Evolutionary conservation across 139 green algal species (phyloP).

Genomic region (Chlorella sp.): DNA sequence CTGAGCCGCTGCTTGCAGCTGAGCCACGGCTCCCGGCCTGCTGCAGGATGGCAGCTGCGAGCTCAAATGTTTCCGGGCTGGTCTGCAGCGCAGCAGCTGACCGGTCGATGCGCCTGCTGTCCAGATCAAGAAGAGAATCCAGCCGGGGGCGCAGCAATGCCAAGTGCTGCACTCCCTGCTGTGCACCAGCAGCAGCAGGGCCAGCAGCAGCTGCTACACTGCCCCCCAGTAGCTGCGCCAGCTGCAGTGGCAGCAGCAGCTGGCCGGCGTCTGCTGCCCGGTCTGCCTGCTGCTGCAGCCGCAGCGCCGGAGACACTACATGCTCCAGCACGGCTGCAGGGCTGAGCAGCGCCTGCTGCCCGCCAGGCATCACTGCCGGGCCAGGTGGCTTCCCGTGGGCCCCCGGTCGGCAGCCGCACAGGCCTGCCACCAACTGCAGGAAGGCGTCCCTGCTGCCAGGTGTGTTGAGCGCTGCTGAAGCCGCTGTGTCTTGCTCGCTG

Average conservation of each 20-base stretch:
- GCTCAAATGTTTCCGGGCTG: background rate
- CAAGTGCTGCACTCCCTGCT: background rate
- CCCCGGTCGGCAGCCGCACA: background rate
- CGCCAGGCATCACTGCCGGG: background rate
- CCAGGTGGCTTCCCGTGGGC: too few relatives aligned
- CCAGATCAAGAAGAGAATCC: background rate
- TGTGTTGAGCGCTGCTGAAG: background rate
- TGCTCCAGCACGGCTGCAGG: background rate
- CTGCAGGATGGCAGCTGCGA: background rate
- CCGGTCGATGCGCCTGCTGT: background rate
- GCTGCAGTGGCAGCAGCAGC: conserved; percentile 20
- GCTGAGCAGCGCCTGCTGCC: background rate
- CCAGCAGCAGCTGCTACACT: background rate
- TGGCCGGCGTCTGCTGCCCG: background rate
- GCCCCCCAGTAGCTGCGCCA: conserved; percentile 6
- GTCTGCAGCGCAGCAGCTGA: background rate
- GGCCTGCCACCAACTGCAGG: background rate
- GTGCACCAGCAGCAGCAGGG: background rate
- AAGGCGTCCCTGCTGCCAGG: conserved; percentile 5
- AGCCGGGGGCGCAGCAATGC: background rate
- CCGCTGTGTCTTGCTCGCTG: background rate
- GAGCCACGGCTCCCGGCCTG: too few relatives aligned
- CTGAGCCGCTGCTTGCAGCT: background rate
- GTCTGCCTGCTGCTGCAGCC: background rate
- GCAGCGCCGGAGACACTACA: conserved; percentile 1